Percentiles rank a stretch among this genome's conserved stretches.
Evolutionary conservation across 768 basidiomycete species (phyloP).

Genomic region (Guyanaporus albipodus): DNA sequence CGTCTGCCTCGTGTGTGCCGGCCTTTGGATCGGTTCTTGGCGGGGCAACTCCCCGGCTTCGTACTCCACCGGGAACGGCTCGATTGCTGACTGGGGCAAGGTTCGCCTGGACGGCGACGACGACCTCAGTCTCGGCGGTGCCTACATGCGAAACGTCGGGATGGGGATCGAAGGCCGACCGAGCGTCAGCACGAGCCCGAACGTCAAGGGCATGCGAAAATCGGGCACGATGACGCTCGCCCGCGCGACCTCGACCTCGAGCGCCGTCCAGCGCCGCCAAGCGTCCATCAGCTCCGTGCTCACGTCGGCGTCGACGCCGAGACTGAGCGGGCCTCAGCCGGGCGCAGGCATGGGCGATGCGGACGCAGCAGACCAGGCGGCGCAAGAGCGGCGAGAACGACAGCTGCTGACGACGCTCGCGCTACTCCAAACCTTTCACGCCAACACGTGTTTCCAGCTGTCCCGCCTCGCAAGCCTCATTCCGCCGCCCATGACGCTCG

Average conservation of each 20-base stretch:
- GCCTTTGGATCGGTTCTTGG: conserved; percentile 74
- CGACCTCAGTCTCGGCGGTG: conserved; percentile 41
- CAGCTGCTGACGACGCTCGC: conserved; percentile 48
- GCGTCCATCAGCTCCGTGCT: conserved; percentile 29
- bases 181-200: conserved; percentile 17
- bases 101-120: conserved; percentile 66
- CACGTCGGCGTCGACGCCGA: conserved; percentile 18
- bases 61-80: conserved; percentile 46
- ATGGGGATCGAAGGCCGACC: conserved; percentile 72
- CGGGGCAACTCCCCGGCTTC: conserved; percentile 45
- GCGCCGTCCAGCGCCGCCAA: conserved; percentile 28
- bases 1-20: conserved; percentile 76
- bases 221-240: conserved; percentile 49
- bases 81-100: conserved; percentile 50
- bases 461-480: conserved; percentile 37
- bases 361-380: conserved; percentile 11
- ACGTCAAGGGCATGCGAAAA: conserved; percentile 38
- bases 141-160: conserved; percentile 54
- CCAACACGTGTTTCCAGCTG: conserved; percentile 57
- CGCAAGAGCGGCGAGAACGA: conserved; percentile 32
- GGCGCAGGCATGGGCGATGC: conserved; percentile 2
- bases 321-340: conserved; percentile 25
- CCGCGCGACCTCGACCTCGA: conserved; percentile 27
- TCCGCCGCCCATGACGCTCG: conserved; percentile 3
- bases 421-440: conserved; percentile 65